Evolutionary conservation across 2,329 filamentous ascomycete genomes (phyloP).

Genomic region (Neopestalotiopsis rosae): DNA sequence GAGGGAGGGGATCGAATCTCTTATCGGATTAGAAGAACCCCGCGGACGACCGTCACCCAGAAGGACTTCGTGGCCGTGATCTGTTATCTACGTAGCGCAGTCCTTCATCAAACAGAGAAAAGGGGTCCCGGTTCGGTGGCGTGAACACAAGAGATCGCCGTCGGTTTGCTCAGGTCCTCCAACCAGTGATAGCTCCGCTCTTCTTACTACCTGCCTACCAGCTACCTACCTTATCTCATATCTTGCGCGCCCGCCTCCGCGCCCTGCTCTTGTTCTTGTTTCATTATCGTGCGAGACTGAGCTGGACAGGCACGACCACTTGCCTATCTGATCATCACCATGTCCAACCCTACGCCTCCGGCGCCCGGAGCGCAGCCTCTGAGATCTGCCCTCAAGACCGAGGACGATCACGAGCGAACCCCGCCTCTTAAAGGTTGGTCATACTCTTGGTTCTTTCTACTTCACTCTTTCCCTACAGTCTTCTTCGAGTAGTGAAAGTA

Average conservation of each 20-base stretch:
- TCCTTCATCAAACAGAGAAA: neutral
- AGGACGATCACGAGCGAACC: conserved; percentile 34
- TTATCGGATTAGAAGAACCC: conserved; percentile 12
- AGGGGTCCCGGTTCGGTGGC: neutral
- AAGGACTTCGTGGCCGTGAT: neutral
- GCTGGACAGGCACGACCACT: neutral
- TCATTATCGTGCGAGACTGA: neutral
- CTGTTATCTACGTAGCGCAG: conserved; percentile 6
- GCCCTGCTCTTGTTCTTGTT: neutral
- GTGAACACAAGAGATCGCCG: too few species aligned
- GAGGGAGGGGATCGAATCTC: neutral
- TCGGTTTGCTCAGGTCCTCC: too few species aligned
- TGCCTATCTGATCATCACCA: neutral
- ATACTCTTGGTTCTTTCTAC: conserved; percentile 8
- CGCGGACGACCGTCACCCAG: conserved; percentile 1
- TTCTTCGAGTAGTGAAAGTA: neutral
- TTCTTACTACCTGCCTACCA: too few species aligned
- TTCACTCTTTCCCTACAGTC: conserved; percentile 2
- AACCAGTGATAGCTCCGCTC: too few species aligned
- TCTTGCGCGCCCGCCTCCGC: neutral
- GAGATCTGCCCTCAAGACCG: conserved; percentile 37
- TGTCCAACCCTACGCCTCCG: conserved; percentile 24
- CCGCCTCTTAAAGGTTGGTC: conserved; percentile 35
- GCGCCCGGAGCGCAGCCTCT: conserved; percentile 31
- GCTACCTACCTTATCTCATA: too few species aligned